Evolutionary conservation across 306 rosid genomes (phyloP).

Genomic region (Inga oerstediana): DNA sequence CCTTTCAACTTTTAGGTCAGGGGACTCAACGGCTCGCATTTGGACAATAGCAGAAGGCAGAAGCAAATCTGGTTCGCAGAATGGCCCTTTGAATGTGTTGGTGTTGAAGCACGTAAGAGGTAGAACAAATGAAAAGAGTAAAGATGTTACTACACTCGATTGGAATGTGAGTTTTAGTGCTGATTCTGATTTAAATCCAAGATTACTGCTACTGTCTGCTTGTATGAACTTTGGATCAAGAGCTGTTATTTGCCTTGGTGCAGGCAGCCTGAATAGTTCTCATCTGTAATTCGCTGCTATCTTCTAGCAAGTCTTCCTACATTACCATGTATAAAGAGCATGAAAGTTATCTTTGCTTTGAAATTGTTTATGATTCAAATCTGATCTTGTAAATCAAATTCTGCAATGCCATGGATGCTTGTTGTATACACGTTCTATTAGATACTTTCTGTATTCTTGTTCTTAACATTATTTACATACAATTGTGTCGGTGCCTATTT

Average conservation of each 20-base stretch:
- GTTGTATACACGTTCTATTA: background rate
- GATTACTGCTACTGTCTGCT: slow-evolving; percentile 4
- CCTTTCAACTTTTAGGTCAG: slow-evolving; percentile 59
- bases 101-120: slow-evolving; percentile 95
- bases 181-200: slow-evolving; percentile 31
- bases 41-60: slow-evolving; percentile 80
- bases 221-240: slow-evolving; percentile 20
- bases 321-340: background rate
- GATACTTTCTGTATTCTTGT: slow-evolving; percentile 3
- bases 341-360: background rate
- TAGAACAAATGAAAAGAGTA: slow-evolving; percentile 73
- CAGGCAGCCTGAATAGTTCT: background rate
- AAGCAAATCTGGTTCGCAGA: slow-evolving; percentile 56
- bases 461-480: background rate
- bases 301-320: background rate
- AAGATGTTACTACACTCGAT: slow-evolving; percentile 92
- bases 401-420: background rate
- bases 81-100: slow-evolving; percentile 55
- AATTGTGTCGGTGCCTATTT: slow-evolving; percentile 6
- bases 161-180: slow-evolving; percentile 83
- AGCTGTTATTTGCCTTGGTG: background rate
- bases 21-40: slow-evolving; percentile 97
- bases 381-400: background rate
- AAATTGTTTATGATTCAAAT: slow-evolving; percentile 10
- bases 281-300: background rate